These are phyloP conservation scores for Phialophora tarda DNA, from an alignment of 2,329 filamentous ascomycete genomes.

Conservation along the genomic window DNA sequence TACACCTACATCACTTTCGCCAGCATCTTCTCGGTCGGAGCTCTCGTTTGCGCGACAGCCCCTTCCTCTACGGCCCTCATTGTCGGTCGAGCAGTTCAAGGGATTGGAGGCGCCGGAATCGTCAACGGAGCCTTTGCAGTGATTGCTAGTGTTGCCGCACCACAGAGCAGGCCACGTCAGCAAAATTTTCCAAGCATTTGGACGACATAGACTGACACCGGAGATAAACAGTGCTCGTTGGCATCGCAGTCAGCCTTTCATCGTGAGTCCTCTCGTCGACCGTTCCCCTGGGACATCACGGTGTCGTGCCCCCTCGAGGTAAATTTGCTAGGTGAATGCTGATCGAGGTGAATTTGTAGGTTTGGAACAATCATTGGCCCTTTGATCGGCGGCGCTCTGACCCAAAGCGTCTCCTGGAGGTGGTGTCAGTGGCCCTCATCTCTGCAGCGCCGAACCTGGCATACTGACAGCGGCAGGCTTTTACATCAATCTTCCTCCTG, in stretches of 20 bases:
- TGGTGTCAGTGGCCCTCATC: conserved; percentile 33
- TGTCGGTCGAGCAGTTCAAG: conserved; percentile 45
- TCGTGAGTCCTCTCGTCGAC: not conserved
- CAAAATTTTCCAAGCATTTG: not conserved
- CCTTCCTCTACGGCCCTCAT: conserved; percentile 43
- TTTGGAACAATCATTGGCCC: conserved; percentile 49
- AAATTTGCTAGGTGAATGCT: not conserved
- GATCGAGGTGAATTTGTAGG: not conserved
- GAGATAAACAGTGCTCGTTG: conserved; percentile 41
- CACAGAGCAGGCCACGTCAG: conserved; percentile 42
- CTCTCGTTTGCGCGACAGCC: conserved; percentile 42
- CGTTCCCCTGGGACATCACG: not conserved
- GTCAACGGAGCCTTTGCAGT: conserved; percentile 53
- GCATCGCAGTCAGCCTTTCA: conserved; percentile 40
- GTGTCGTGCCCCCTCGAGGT: not conserved
- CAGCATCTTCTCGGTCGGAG: conserved; percentile 44
- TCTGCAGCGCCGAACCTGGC: not conserved
- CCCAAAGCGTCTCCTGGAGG: conserved; percentile 46
- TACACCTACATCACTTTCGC: conserved; percentile 43
- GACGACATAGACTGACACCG: not conserved
- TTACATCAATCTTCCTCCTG: conserved; percentile 54
- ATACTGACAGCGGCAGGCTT: conserved; percentile 39
- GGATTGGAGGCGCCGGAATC: conserved; percentile 45
- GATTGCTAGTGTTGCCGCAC: conserved; percentile 43
- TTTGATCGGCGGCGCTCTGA: conserved; percentile 52